Evolutionary conservation across 1,284 basidiomycete species (phyloP), one percentile per base, ranked within the genome.

Genomic region (Waitea zeae): DNA sequence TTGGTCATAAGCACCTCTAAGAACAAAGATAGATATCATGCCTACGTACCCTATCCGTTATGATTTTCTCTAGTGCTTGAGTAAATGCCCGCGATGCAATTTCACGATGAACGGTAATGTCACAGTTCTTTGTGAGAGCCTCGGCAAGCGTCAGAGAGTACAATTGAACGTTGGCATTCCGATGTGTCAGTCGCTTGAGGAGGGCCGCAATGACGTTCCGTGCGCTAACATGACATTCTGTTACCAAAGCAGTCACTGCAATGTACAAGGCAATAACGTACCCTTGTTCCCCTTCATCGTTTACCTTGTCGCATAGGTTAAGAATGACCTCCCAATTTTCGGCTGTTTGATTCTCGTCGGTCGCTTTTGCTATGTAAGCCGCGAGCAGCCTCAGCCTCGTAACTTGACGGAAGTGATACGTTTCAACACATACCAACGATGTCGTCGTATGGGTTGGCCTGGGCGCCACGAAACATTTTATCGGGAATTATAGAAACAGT

Each of bases 241-340:
- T 11, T 3, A 31, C 6, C 29, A 6, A 14, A 14, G 5, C 26
- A 22, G 4, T 14, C 4, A 34, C 12, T 20, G 4, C 33, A 19
- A n/a, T n/a, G n/a, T n/a, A n/a, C n/a, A n/a, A n/a, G n/a, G n/a
- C n/a, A 20, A 34, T 22, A 29, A 55, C 67, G 38, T 44, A 89
- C 88, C 88, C 88, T 39, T 67, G 56, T 46, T 78, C 70, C 4
- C 84, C 82, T 41, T 96, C 90, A 9, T 89, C 86, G 9, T 70
- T 64, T 3, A 98, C 88, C 58, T 95, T 95, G 60, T 98, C 95
- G 50, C 90, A 96, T n/a, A 98, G 60, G 48, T 87, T 88, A 35
- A 97, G 57, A 42, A 95, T 89, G 39, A 90, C 62, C 53, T 92
- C 89, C 93, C 93, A 98, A 54, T 96, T 87, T 60, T 96, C 93